Percentiles rank a stretch among this genome's conserved stretches.
These are phyloP conservation scores for Raffaelea ambrosiae DNA, from an alignment of 2,329 filamentous ascomycete genomes.

Conservation along the genomic window DNA sequence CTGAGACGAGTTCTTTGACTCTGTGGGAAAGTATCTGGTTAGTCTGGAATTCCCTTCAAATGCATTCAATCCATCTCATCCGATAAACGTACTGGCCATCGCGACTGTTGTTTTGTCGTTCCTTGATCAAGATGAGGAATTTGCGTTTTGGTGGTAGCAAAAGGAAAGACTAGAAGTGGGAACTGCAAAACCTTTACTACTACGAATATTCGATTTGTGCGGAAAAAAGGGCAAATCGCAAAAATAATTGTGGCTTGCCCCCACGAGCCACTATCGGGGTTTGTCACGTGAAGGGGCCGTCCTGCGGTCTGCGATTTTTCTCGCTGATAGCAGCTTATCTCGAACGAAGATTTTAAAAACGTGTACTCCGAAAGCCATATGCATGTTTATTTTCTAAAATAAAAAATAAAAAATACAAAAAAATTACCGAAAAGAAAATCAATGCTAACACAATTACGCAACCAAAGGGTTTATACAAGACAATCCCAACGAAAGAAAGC, in stretches of 20 bases:
- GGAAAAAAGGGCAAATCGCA: constrained; percentile 12
- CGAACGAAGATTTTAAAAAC: too few relatives aligned
- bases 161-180: constrained; percentile 4
- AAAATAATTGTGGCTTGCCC: constrained; percentile 5
- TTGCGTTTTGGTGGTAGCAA: constrained; percentile 5
- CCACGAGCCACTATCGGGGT: constrained; percentile 5
- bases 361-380: too few relatives aligned
- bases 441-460: not conserved
- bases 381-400: too few relatives aligned
- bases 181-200: constrained; percentile 14
- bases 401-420: not conserved
- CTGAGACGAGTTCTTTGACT: constrained; percentile 99
- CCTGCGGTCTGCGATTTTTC: too few relatives aligned
- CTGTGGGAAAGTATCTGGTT: constrained; percentile 35
- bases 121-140: constrained; percentile 8
- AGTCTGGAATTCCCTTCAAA: too few relatives aligned
- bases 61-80: not conserved
- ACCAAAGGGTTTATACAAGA: not conserved
- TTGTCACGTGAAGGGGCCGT: constrained; percentile 2
- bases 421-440: not conserved
- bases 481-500: too few relatives aligned
- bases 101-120: constrained; percentile 36
- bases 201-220: constrained; percentile 19
- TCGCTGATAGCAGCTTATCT: too few relatives aligned
- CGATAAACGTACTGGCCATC: constrained; percentile 60